Evolutionary conservation across 176 grass and related monocot genomes (phyloP).

Genomic region (Musa troglodytarum): DNA sequence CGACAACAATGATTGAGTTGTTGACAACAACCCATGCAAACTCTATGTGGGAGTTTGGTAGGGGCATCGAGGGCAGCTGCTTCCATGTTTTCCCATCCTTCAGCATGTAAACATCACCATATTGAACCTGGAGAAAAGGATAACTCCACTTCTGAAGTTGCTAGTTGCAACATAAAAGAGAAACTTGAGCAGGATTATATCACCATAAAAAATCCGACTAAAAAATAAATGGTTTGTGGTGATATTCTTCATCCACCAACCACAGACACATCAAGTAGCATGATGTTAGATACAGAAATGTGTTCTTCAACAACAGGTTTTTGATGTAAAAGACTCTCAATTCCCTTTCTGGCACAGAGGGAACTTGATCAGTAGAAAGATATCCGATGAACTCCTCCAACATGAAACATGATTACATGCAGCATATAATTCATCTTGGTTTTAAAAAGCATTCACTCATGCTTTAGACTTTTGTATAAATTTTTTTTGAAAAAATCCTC

Average conservation of each 20-base stretch:
- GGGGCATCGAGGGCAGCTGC: constrained; percentile 61
- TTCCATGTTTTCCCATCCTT: constrained; percentile 50
- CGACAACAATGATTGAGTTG: constrained; percentile 68
- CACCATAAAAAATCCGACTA: neutral
- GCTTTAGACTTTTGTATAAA: no score
- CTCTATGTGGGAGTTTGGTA: constrained; percentile 82
- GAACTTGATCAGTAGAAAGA: no score
- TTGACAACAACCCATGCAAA: constrained; percentile 68
- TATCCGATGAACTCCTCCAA: no score
- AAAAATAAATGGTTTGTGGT: neutral
- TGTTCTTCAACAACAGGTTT: neutral
- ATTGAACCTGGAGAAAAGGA: constrained; percentile 41
- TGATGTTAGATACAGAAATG: neutral
- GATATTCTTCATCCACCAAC: neutral
- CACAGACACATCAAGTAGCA: neutral
- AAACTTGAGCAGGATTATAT: neutral
- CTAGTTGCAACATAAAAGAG: neutral
- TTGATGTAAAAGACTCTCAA: no score
- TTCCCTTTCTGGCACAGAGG: no score
- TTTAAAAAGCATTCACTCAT: no score
- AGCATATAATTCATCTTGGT: no score
- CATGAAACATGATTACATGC: no score
- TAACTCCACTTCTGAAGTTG: neutral
- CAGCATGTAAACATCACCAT: constrained; percentile 73
- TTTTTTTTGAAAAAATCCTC: no score